Evolutionary conservation across 2,329 filamentous ascomycete species (phyloP).

Genomic region (Exophiala mesophila): DNA sequence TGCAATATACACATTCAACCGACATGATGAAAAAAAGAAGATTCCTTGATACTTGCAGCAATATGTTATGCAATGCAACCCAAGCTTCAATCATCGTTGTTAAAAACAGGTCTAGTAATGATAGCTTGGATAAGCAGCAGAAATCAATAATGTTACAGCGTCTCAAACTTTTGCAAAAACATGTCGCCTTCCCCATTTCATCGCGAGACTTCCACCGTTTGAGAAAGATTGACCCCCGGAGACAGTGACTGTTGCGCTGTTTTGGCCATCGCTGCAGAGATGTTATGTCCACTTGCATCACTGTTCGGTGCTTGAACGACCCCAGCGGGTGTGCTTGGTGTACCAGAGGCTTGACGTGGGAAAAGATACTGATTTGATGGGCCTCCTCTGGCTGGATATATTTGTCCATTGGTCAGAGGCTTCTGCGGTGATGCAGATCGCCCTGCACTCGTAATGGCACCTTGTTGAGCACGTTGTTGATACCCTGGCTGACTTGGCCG

Average conservation of each 20-base stretch:
- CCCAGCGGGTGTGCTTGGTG: conserved; percentile 9
- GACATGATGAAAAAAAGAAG: too few relatives aligned
- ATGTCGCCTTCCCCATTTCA: conserved; percentile 1
- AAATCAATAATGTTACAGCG: neutral
- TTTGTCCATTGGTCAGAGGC: conserved; percentile 23
- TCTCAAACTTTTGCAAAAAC: neutral
- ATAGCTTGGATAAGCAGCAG: neutral
- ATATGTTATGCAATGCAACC: too few relatives aligned
- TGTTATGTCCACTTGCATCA: conserved; percentile 1
- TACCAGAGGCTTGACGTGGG: conserved; percentile 14
- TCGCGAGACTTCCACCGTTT: conserved; percentile 17
- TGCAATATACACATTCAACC: too few relatives aligned
- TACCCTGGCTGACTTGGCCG: conserved; percentile 28
- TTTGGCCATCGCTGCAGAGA: neutral
- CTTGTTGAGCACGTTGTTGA: conserved; percentile 28
- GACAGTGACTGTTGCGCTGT: neutral
- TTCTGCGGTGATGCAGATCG: conserved; percentile 22
- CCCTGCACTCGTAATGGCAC: conserved; percentile 5
- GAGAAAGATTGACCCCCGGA: conserved; percentile 2
- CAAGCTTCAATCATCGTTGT: too few relatives aligned
- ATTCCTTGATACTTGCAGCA: too few relatives aligned
- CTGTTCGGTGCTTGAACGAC: neutral
- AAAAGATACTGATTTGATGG: conserved; percentile 11
- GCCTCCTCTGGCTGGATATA: conserved; percentile 12
- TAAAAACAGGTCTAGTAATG: too few relatives aligned